phyloP scores from a whole-genome alignment of 1,139 yeast genomes.

The Geotrichum citri-aurantii region DNA sequence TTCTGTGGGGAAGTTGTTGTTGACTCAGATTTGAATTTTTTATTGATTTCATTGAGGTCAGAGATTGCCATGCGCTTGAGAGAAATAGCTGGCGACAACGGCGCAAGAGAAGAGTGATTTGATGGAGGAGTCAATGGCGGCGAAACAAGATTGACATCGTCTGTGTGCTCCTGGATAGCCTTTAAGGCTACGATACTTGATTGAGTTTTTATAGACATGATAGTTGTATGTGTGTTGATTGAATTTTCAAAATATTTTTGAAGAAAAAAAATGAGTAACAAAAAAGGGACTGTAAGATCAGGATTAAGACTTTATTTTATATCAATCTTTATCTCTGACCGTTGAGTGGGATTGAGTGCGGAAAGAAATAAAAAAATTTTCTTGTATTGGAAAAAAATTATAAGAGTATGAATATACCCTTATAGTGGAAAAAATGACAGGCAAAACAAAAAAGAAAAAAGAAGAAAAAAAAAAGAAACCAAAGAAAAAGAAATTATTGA shows the following conservation, averaged over 20 bases:
- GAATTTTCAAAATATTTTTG: too few relatives aligned
- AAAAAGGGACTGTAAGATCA: not conserved
- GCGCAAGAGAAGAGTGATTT: conserved; percentile 1
- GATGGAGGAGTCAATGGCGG: conserved; percentile 14
- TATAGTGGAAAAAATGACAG: not conserved
- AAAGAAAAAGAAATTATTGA: not conserved
- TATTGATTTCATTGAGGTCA: not conserved
- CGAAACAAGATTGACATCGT: conserved; percentile 1
- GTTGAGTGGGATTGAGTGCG: not conserved
- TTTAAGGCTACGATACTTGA: not conserved
- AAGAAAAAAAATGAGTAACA: not conserved
- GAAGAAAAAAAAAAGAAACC: not conserved
- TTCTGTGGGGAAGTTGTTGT: not conserved
- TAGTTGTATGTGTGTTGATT: not conserved
- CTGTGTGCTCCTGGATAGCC: not conserved
- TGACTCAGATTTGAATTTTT: not conserved
- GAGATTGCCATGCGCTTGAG: not conserved
- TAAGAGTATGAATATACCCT: not conserved
- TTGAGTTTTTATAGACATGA: not conserved
- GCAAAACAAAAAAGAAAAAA: not conserved
- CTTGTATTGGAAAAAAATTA: not conserved
- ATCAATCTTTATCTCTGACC: not conserved
- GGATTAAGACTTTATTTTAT: not conserved
- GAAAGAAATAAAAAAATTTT: not conserved
- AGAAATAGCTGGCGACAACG: conserved; percentile 5